Evolutionary conservation across 1,139 yeast genomes (phyloP).

Genomic region (Chernovozyma sophiae-reginae): DNA sequence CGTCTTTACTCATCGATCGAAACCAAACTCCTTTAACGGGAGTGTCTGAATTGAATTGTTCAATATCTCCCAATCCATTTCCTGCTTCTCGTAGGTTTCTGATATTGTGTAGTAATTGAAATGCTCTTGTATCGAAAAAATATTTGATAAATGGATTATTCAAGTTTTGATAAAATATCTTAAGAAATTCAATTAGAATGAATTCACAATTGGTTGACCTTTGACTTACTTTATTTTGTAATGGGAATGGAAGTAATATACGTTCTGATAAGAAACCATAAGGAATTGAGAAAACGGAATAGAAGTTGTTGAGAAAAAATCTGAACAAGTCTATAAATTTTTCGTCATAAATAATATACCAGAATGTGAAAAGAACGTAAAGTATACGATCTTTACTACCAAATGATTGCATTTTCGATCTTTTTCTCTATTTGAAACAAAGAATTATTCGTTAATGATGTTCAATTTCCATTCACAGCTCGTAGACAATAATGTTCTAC

Average conservation of each 20-base stretch:
- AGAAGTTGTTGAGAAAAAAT: background rate
- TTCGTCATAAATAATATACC: slow-evolving; percentile 7
- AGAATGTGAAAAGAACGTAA: slow-evolving; percentile 8
- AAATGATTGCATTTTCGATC: slow-evolving; percentile 9
- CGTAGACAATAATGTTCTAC: no score
- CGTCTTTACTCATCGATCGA: slow-evolving; percentile 8
- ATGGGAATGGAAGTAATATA: slow-evolving; percentile 10
- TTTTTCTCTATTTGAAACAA: background rate
- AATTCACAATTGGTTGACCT: slow-evolving; percentile 12
- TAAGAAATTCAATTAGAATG: slow-evolving; percentile 10
- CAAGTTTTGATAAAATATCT: slow-evolving; percentile 6
- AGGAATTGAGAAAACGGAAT: background rate
- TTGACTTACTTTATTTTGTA: slow-evolving; percentile 11
- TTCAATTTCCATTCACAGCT: no score
- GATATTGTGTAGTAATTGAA: slow-evolving; percentile 8
- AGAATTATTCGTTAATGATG: no score
- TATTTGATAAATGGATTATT: slow-evolving; percentile 3
- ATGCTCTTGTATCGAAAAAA: slow-evolving; percentile 10
- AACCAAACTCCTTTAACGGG: slow-evolving; percentile 10
- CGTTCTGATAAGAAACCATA: slow-evolving; percentile 9
- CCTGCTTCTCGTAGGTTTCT: slow-evolving; percentile 11
- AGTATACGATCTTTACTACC: slow-evolving; percentile 10
- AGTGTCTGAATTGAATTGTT: background rate
- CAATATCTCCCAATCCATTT: slow-evolving; percentile 13
- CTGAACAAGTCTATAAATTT: slow-evolving; percentile 4